Percentiles rank a stretch among this genome's conserved stretches.
These are phyloP conservation scores for Bassia scoparia DNA, from an alignment of 148 eudicot genomes.

Conservation along the genomic window DNA sequence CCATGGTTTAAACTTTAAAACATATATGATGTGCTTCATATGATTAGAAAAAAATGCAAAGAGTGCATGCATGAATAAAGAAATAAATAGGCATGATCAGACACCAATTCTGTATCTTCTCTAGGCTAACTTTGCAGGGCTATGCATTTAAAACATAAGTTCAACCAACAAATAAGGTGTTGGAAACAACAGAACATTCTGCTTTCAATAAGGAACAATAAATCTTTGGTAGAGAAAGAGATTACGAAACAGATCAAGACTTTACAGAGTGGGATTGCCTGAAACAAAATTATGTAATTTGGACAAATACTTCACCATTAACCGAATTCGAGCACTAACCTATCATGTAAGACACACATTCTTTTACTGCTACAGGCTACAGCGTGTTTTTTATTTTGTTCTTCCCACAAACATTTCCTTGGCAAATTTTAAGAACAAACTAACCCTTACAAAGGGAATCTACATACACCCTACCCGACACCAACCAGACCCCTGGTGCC, in stretches of 20 bases:
- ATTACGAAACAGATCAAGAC: neutral
- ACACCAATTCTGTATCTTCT: neutral
- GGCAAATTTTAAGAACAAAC: too few relatives aligned
- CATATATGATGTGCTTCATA: neutral
- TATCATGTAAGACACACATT: neutral
- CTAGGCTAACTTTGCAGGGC: neutral
- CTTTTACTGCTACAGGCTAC: neutral
- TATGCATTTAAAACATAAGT: neutral
- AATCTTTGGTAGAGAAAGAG: neutral
- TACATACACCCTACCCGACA: neutral
- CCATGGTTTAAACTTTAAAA: too few relatives aligned
- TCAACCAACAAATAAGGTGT: neutral
- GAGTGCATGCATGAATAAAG: neutral
- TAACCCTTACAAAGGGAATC: neutral
- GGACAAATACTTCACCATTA: neutral
- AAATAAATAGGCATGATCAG: neutral
- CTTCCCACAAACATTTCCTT: too few relatives aligned
- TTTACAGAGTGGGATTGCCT: neutral
- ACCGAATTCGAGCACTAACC: neutral
- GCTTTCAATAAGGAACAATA: neutral
- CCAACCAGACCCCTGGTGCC: neutral
- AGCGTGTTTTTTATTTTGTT: neutral
- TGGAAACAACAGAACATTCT: neutral
- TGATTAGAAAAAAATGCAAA: neutral
- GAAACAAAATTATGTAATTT: neutral